Evolutionary conservation across 2,329 filamentous ascomycete species (phyloP).

Genomic region (Raffaelea deltoideospora): DNA sequence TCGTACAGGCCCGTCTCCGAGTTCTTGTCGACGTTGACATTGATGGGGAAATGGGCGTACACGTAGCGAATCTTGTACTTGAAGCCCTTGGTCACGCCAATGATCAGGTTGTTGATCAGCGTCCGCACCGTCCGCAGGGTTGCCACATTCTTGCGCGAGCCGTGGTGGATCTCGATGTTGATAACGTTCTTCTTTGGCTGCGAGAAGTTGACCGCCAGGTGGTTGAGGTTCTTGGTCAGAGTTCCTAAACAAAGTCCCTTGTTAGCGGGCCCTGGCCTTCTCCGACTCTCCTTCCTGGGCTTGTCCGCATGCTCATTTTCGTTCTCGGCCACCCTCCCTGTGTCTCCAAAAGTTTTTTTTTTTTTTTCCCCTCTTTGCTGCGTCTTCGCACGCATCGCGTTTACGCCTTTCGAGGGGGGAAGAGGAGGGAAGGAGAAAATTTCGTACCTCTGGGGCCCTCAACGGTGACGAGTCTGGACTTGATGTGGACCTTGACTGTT

Average conservation of each 20-base stretch:
- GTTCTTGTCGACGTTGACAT: conserved; percentile 98
- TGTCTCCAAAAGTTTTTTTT: too few relatives aligned
- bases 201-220: conserved; percentile 92
- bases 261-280: background rate
- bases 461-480: conserved; percentile 90
- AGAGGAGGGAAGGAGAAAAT: too few relatives aligned
- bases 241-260: conserved; percentile 47
- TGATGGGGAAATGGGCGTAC: conserved; percentile 99
- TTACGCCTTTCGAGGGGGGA: background rate
- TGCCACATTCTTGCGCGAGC: conserved; percentile 92
- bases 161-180: conserved; percentile 98
- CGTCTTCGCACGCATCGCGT: background rate
- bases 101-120: conserved; percentile 96
- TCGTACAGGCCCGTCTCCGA: conserved; percentile 71
- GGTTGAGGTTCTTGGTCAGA: conserved; percentile 90
- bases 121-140: conserved; percentile 96
- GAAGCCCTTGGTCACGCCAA: conserved; percentile 97
- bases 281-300: too few relatives aligned
- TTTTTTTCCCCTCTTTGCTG: background rate
- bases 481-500: conserved; percentile 94
- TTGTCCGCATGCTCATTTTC: background rate
- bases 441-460: conserved; percentile 79
- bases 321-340: too few relatives aligned
- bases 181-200: conserved; percentile 73
- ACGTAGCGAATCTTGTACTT: conserved; percentile 99